Evolutionary conservation across 2,329 filamentous ascomycete species (phyloP).

Genomic region (Colletotrichum lentis): DNA sequence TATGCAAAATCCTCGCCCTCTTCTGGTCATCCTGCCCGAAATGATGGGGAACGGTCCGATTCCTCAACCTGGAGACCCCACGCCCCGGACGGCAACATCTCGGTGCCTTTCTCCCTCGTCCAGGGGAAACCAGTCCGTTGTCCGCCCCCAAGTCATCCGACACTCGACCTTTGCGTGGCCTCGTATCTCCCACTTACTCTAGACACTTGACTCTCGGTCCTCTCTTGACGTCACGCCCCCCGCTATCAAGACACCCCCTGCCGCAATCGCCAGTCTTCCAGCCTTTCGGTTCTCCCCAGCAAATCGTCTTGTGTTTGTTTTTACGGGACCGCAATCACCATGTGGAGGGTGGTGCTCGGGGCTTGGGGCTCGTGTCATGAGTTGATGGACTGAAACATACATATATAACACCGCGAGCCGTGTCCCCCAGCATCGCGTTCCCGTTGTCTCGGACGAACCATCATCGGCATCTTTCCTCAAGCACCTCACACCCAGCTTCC

Average conservation of each 20-base stretch:
- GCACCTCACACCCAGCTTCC: conserved; percentile 39
- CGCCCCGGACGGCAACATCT: conserved; percentile 30
- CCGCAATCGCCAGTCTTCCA: background rate
- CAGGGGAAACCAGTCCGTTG: background rate
- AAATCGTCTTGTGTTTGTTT: background rate
- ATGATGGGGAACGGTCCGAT: conserved; percentile 34
- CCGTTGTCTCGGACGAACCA: conserved; percentile 32
- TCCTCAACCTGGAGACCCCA: conserved; percentile 35
- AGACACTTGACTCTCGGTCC: conserved; percentile 6
- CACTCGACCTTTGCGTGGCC: background rate
- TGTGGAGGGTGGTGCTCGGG: background rate
- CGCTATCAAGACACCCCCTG: conserved; percentile 22
- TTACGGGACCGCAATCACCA: conserved; percentile 1
- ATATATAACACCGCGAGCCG: conserved; percentile 29
- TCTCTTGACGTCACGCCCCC: conserved; percentile 36
- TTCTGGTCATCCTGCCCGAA: background rate
- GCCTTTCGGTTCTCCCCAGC: background rate
- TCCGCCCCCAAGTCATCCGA: conserved; percentile 35
- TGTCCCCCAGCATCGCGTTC: background rate
- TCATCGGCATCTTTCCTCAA: conserved; percentile 7
- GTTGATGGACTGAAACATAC: conserved; percentile 28
- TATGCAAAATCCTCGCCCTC: background rate
- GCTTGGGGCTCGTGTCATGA: conserved; percentile 15
- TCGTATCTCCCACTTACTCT: background rate
- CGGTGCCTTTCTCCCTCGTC: conserved; percentile 20